Percentiles rank a stretch among this genome's conserved stretches.
These are phyloP conservation scores for Xylaria longipes DNA, from an alignment of 495 filamentous ascomycete species.

Conservation along the genomic window DNA sequence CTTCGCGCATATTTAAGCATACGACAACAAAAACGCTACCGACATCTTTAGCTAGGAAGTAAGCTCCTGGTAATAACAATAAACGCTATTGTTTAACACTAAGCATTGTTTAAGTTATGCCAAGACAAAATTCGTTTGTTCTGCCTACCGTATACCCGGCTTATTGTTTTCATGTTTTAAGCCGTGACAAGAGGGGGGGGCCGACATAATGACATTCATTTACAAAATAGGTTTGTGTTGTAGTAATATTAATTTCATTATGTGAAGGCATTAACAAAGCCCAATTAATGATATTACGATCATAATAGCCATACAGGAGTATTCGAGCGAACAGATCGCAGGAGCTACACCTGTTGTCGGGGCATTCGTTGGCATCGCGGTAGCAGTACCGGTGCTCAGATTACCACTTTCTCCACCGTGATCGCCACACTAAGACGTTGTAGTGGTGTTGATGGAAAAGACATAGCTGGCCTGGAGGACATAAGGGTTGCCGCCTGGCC, in stretches of 20 bases:
- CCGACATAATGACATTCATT: slow-evolving; percentile 12
- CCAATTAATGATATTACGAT: slow-evolving; percentile 7
- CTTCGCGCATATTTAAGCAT: neutral
- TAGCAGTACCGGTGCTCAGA: neutral
- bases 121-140: neutral
- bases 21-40: neutral
- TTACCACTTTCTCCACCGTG: neutral
- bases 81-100: neutral
- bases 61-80: neutral
- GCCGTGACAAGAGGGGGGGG: neutral
- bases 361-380: neutral
- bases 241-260: slow-evolving; percentile 11
- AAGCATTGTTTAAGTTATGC: slow-evolving; percentile 1
- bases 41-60: no score
- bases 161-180: neutral
- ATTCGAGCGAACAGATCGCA: neutral
- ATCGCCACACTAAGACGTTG: slow-evolving; percentile 33
- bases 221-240: neutral
- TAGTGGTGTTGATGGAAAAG: slow-evolving; percentile 56
- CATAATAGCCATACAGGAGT: neutral
- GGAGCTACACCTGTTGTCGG: neutral
- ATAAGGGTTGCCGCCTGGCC: slow-evolving; percentile 66
- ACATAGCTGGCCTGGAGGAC: slow-evolving; percentile 70
- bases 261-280: slow-evolving; percentile 1
- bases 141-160: neutral